Conservation (phyloP, 192 early-diverging fungal genomes). For the Coemansia sp. region DNA sequence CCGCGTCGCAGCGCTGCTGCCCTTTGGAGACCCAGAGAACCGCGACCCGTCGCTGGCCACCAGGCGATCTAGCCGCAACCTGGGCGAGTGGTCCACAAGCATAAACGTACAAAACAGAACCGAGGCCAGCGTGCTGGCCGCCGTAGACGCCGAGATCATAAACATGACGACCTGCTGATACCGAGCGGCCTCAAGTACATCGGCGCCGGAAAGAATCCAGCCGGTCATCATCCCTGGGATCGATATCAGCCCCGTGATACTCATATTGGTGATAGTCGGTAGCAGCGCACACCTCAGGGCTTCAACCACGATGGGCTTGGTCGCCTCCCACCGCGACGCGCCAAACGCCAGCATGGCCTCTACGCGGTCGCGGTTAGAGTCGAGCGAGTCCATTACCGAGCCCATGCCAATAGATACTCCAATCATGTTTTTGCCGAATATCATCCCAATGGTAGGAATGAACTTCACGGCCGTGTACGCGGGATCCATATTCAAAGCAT, state of each 20-base stretch:
- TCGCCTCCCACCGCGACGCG: constrained; percentile 76
- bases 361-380: constrained; percentile 49
- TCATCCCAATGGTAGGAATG: constrained; percentile 83
- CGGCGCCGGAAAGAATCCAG: constrained; percentile 75
- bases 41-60: constrained; percentile 1
- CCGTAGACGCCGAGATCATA: constrained; percentile 72
- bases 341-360: constrained; percentile 69
- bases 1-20: background rate
- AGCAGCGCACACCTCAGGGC: constrained; percentile 69
- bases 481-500: constrained; percentile 65
- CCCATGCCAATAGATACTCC: constrained; percentile 65
- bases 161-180: constrained; percentile 84
- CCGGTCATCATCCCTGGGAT: constrained; percentile 90
- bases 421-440: constrained; percentile 77
- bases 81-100: constrained; percentile 29
- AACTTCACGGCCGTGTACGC: constrained; percentile 70
- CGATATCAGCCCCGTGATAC: constrained; percentile 78
- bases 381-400: constrained; percentile 59
- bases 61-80: constrained; percentile 26
- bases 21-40: background rate
- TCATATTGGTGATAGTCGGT: constrained; percentile 76
- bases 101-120: constrained; percentile 31
- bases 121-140: constrained; percentile 57
- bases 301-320: constrained; percentile 68
- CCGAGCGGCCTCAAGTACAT: constrained; percentile 71